Percentiles rank a stretch among this genome's conserved stretches.
Conservation (phyloP, 176 grass and related monocot species). For the Oryza nivara region DNA sequence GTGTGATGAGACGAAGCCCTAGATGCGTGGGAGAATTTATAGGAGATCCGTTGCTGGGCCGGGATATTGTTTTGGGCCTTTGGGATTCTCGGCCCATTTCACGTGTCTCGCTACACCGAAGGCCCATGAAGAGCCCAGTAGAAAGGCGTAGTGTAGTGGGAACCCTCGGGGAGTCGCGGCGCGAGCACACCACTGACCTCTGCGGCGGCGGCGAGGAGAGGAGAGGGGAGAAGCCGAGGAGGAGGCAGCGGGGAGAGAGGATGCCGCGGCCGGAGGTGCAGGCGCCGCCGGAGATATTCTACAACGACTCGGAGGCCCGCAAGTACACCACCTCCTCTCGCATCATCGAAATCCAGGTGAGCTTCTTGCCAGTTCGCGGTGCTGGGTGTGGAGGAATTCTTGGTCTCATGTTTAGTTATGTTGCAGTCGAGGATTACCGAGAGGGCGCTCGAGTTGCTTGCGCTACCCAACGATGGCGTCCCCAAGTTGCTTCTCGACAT, state of each 20-base stretch:
- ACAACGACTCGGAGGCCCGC: slow-evolving; percentile 89
- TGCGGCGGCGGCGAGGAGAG: background rate
- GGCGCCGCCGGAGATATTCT: slow-evolving; percentile 94
- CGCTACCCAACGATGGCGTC: slow-evolving; percentile 73
- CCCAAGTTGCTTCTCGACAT: slow-evolving; percentile 91
- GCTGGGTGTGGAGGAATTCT: background rate
- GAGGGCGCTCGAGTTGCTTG: slow-evolving; percentile 88
- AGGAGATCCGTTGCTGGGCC: background rate
- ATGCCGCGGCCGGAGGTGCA: slow-evolving; percentile 95
- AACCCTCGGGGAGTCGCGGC: slow-evolving; percentile 27
- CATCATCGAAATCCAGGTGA: slow-evolving; percentile 94
- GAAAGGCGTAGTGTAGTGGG: background rate
- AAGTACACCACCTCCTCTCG: slow-evolving; percentile 99
- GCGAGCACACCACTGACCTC: slow-evolving; percentile 12
- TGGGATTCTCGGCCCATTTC: background rate
- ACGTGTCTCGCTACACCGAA: background rate
- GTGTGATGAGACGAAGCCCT: background rate
- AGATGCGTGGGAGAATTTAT: slow-evolving; percentile 20
- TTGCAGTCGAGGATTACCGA: slow-evolving; percentile 84
- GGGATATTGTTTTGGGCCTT: background rate
- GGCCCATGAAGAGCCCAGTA: background rate
- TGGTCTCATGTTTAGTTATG: background rate
- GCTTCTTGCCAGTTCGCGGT: background rate
- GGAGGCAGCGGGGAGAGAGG: background rate
- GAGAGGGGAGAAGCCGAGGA: background rate